A percentile compares a stretch with the other conserved stretches of the same genome.
Conservation (phyloP, 768 basidiomycete genomes). For the Nevesoporus exiguus region DNA sequence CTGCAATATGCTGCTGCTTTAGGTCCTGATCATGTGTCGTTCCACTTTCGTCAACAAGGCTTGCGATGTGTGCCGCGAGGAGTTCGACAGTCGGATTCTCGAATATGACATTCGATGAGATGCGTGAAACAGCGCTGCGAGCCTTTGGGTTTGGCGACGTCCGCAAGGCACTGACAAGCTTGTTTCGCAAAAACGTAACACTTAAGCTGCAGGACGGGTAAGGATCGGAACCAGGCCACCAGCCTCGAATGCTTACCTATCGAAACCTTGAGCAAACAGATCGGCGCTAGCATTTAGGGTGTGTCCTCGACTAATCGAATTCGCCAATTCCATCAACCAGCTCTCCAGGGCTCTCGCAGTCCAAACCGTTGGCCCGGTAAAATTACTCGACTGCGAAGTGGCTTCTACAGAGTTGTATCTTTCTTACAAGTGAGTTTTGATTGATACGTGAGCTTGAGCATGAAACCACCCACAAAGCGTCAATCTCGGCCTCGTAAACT, state of each 20-base stretch:
- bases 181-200: slow-evolving; percentile 19
- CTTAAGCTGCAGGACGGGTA: slow-evolving; percentile 13
- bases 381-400: background rate
- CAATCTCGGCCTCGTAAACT: slow-evolving; percentile 27
- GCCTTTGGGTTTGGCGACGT: slow-evolving; percentile 14
- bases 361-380: background rate
- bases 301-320: background rate
- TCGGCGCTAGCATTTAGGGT: background rate
- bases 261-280: background rate
- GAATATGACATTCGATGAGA: slow-evolving; percentile 33
- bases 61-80: slow-evolving; percentile 4
- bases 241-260: background rate
- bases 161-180: slow-evolving; percentile 11
- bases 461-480: background rate
- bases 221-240: background rate
- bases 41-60: slow-evolving; percentile 1
- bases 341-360: background rate
- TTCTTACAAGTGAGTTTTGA: background rate
- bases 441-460: background rate
- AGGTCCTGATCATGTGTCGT: background rate
- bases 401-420: background rate
- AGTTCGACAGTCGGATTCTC: slow-evolving; percentile 35
- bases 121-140: background rate
- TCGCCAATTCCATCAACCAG: background rate
- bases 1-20: background rate